phyloP scores from a whole-genome alignment of 352 stramenopile genomes.

The Phytophthora uliginosa region DNA sequence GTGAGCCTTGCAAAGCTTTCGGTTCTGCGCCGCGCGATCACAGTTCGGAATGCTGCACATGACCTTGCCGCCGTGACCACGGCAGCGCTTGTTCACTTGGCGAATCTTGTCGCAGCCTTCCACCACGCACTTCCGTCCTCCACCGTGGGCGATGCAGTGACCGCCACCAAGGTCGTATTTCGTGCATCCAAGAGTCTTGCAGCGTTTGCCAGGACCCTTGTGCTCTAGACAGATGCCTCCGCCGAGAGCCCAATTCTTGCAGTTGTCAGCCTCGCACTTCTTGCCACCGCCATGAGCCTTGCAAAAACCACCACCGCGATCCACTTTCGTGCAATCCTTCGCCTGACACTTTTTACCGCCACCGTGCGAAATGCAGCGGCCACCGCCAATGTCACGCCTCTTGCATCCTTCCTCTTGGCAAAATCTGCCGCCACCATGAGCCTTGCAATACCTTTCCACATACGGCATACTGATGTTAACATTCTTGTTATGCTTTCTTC shows the following conservation, averaged over 20 bases:
- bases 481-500: not conserved
- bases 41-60: slow-evolving; percentile 85
- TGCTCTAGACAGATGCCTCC: slow-evolving; percentile 82
- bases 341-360: slow-evolving; percentile 87
- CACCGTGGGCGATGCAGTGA: slow-evolving; percentile 89
- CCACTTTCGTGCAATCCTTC: slow-evolving; percentile 80
- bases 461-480: not conserved
- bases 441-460: slow-evolving; percentile 78
- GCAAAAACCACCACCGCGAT: slow-evolving; percentile 84
- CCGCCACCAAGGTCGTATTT: slow-evolving; percentile 88
- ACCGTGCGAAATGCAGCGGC: slow-evolving; percentile 88
- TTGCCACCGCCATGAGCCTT: slow-evolving; percentile 90
- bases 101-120: slow-evolving; percentile 90
- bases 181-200: slow-evolving; percentile 80
- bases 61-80: slow-evolving; percentile 84
- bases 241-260: slow-evolving; percentile 85
- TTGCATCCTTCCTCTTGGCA: slow-evolving; percentile 81
- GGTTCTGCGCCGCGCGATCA: slow-evolving; percentile 81
- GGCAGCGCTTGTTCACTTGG: slow-evolving; percentile 88
- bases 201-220: slow-evolving; percentile 83
- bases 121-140: slow-evolving; percentile 84
- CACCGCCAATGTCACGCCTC: slow-evolving; percentile 88
- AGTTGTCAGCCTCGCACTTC: slow-evolving; percentile 82
- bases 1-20: slow-evolving; percentile 87
- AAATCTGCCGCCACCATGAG: slow-evolving; percentile 83